These are phyloP conservation scores for Nothophytophthora sp. DNA, from an alignment of 352 stramenopile species.

Conservation along the genomic window DNA sequence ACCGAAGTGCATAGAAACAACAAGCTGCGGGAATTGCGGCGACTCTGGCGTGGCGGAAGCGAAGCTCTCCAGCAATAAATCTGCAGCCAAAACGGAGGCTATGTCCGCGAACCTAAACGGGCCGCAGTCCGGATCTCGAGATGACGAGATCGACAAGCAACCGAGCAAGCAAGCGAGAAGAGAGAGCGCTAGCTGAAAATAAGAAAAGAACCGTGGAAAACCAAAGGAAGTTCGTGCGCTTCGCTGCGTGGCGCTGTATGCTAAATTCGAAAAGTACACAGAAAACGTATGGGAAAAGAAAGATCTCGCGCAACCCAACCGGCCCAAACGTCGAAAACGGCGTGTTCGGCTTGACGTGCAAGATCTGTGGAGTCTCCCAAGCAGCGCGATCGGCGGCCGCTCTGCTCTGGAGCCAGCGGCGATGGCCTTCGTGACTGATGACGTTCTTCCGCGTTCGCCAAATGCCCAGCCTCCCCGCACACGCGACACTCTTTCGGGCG, in stretches of 20 bases:
- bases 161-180: no score
- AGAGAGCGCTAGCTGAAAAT: no score
- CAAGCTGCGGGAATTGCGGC: slow-evolving; percentile 18
- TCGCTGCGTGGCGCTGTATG: neutral
- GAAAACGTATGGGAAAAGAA: neutral
- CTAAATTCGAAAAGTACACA: no score
- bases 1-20: slow-evolving; percentile 20
- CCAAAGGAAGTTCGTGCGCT: no score
- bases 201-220: no score
- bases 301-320: neutral
- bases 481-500: neutral
- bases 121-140: slow-evolving; percentile 10
- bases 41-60: neutral
- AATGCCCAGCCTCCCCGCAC: no score
- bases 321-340: neutral
- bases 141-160: no score
- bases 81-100: slow-evolving; percentile 6
- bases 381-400: no score
- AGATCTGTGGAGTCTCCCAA: neutral
- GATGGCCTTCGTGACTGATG: slow-evolving; percentile 1
- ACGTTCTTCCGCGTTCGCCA: slow-evolving; percentile 6
- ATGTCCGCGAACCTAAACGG: slow-evolving; percentile 18
- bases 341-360: neutral
- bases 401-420: no score
- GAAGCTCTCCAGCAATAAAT: slow-evolving; percentile 19